phyloP scores from a whole-genome alignment of 1,284 basidiomycete genomes.

The Melampsora occidentalis region DNA sequence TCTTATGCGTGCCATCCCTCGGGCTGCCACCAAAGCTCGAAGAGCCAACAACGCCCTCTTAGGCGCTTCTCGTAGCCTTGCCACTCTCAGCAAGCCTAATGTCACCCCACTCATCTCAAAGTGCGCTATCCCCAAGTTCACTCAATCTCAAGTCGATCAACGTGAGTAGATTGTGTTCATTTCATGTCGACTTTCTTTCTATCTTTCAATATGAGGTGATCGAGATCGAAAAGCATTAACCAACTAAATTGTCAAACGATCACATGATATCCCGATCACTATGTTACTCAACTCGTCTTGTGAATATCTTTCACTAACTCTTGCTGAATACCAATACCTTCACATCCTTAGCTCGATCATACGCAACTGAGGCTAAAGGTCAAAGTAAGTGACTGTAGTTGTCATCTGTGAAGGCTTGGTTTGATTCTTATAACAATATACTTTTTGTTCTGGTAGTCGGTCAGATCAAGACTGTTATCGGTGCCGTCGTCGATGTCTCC shows the following conservation, averaged over 20 bases:
- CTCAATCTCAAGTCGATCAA: constrained; percentile 27
- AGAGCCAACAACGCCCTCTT: constrained; percentile 38
- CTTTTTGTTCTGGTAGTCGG: constrained; percentile 64
- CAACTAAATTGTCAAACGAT: too few species aligned
- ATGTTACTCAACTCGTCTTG: too few species aligned
- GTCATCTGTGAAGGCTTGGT: background rate
- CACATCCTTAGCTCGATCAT: constrained; percentile 65
- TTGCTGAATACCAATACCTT: constrained; percentile 11
- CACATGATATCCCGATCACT: too few species aligned
- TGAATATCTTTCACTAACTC: background rate
- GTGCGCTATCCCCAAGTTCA: constrained; percentile 13
- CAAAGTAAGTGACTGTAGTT: constrained; percentile 49
- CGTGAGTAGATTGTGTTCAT: constrained; percentile 21
- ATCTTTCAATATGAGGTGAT: constrained; percentile 1
- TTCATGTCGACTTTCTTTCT: background rate
- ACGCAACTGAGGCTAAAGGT: constrained; percentile 80
- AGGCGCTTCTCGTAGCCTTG: constrained; percentile 33
- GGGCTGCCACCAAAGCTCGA: constrained; percentile 41
- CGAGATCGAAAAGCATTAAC: background rate
- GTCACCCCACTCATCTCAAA: constrained; percentile 22
- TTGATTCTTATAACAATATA: constrained; percentile 56
- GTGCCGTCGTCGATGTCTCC: constrained; percentile 96
- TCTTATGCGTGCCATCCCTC: constrained; percentile 42
- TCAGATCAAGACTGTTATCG: constrained; percentile 54
- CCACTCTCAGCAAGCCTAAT: constrained; percentile 25